Evolutionary conservation across 345 rosid species (phyloP), one percentile per base, ranked within the genome.

Genomic region (Linum lewisii): DNA sequence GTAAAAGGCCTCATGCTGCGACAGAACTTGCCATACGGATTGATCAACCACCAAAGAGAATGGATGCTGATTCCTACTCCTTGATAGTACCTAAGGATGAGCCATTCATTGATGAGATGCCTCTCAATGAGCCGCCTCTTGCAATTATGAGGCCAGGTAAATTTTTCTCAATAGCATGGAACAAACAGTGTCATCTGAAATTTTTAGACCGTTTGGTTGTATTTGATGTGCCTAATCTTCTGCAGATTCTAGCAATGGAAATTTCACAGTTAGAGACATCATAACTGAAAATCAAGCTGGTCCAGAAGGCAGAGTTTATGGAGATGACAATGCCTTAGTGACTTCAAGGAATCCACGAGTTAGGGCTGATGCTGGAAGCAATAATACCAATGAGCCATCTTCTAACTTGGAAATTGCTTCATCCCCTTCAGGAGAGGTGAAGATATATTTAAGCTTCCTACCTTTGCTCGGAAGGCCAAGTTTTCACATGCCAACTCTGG

Each of bases 391-490:
- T 24, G 71, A 69, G 58, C 60, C 72, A 64, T 58, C 68, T 47
- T 25, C 81, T 66, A 65, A 36, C 74, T 60, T 86, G 61, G 89
- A 88, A 69, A 77, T 88, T 63, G 95, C 95, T 50, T 80, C 97
- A 64, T 83, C 91, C 5, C 62, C 80, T 24, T 63, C 60, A 60
- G 95, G 97, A 72, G 98, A 86, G 77, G 95, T 88, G 79, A 86
- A 86, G 81, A 73, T 88, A 66, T 82, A 78, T 75, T 67, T 92
- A 45, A 83, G 80, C 70, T 92, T 79, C 79, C 66, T 73, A 72
- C 75, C 82, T 75, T 62, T 81, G 66, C 61, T 73, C 72, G 84
- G 79, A 73, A 79, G 78, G 45, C 73, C 81, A 36, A 78, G 73
- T 69, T 69, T 73, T 54, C 86, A 68, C 60, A 64, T 81, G 79